Conservation (phyloP, 1,139 yeast species). For the Kodamaea suecica region DNA sequence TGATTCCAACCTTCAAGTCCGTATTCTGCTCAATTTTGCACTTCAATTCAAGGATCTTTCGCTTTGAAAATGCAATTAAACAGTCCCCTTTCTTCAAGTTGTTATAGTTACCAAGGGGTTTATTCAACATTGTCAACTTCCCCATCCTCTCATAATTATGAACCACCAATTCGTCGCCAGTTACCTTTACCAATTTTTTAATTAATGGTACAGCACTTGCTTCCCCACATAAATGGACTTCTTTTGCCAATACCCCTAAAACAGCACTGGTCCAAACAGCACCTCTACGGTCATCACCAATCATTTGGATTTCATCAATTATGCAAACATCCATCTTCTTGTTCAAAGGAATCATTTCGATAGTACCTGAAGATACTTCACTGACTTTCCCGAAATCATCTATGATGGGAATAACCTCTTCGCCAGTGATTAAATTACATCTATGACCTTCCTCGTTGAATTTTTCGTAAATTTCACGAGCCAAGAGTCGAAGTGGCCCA, state of each 20-base stretch:
- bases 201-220: conserved; percentile 72
- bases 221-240: conserved; percentile 92
- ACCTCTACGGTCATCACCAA: conserved; percentile 75
- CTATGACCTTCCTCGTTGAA: conserved; percentile 62
- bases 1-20: conserved; percentile 72
- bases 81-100: conserved; percentile 73
- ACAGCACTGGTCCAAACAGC: conserved; percentile 95
- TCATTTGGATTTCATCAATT: conserved; percentile 95
- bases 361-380: conserved; percentile 79
- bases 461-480: conserved; percentile 85
- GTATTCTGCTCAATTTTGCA: conserved; percentile 62
- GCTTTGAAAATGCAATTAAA: conserved; percentile 80
- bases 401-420: conserved; percentile 72
- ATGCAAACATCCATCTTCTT: conserved; percentile 81
- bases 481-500: conserved; percentile 87
- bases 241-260: conserved; percentile 81
- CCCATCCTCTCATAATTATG: conserved; percentile 75
- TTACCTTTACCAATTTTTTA: conserved; percentile 51
- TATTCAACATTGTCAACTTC: conserved; percentile 54
- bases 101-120: conserved; percentile 30
- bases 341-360: conserved; percentile 81
- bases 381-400: conserved; percentile 72
- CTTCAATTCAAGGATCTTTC: conserved; percentile 62
- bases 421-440: conserved; percentile 91
- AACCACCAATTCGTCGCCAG: conserved; percentile 77